phyloP scores from a whole-genome alignment of 305 asterid genomes.

The Caryopteris hybrid region DNA sequence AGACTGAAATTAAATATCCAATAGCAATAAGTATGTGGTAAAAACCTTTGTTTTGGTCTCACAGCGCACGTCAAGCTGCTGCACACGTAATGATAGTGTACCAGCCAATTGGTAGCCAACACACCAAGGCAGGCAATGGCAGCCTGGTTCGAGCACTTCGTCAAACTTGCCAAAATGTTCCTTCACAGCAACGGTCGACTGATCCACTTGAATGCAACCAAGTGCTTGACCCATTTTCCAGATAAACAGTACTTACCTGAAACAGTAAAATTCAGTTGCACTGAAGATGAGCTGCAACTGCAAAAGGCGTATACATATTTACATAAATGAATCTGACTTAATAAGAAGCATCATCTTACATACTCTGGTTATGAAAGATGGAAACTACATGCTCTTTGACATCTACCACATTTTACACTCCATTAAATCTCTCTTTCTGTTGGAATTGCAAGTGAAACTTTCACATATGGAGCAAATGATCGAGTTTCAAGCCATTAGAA shows the following conservation, averaged over 20 bases:
- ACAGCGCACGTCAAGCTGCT: conserved; percentile 59
- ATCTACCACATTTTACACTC: no score
- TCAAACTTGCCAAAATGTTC: conserved; percentile 49
- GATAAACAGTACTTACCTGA: not conserved
- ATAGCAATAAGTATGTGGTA: not conserved
- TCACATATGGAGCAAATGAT: no score
- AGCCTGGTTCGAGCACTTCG: conserved; percentile 47
- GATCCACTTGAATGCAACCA: conserved; percentile 53
- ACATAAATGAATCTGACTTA: not conserved
- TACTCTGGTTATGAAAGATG: not conserved
- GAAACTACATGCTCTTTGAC: no score
- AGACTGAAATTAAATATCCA: not conserved
- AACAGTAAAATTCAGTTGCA: not conserved
- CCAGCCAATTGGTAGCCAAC: conserved; percentile 50
- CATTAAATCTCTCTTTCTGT: no score
- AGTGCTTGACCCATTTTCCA: conserved; percentile 45
- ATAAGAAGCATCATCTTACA: not conserved
- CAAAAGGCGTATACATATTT: not conserved
- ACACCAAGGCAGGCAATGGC: conserved; percentile 58
- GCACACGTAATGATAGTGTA: conserved; percentile 38
- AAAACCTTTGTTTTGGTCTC: conserved; percentile 58
- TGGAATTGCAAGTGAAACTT: not conserved
- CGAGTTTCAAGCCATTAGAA: not conserved
- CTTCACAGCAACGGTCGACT: conserved; percentile 46
- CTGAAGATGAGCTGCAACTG: not conserved